Conservation (phyloP, 495 filamentous ascomycete species). For the Annulohypoxylon moriforme region DNA sequence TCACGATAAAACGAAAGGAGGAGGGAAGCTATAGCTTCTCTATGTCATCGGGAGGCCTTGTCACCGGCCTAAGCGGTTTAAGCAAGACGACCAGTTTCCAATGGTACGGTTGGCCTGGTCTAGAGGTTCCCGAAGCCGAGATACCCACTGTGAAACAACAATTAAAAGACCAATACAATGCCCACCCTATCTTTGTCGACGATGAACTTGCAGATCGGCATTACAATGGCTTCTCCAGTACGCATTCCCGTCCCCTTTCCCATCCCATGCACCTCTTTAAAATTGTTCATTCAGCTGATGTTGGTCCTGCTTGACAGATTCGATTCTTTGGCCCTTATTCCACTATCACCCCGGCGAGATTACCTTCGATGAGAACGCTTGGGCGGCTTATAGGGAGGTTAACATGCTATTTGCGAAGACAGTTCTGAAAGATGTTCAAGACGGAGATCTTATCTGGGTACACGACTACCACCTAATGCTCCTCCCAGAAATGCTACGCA, state of each 20-base stretch:
- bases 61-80: constrained; percentile 88
- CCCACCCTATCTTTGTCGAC: constrained; percentile 80
- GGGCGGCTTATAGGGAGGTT: constrained; percentile 87
- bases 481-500: constrained; percentile 83
- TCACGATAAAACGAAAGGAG: constrained; percentile 91
- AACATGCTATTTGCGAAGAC: constrained; percentile 87
- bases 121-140: constrained; percentile 83
- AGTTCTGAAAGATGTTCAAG: constrained; percentile 75
- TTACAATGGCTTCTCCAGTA: constrained; percentile 91
- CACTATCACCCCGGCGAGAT: constrained; percentile 97
- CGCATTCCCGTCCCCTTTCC: constrained; percentile 11
- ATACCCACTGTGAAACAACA: constrained; percentile 71
- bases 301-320: constrained; percentile 66
- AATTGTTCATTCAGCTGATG: constrained; percentile 4
- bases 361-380: constrained; percentile 85
- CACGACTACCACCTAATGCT: constrained; percentile 98
- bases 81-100: constrained; percentile 92
- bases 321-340: constrained; percentile 94
- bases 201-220: constrained; percentile 83
- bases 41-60: constrained; percentile 95
- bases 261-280: no score
- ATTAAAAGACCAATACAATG: constrained; percentile 77
- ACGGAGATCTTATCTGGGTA: constrained; percentile 90
- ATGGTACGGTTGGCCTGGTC: constrained; percentile 98
- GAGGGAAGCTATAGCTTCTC: constrained; percentile 84